These are phyloP conservation scores for Rhynchospora tenuis DNA, from an alignment of 176 grass and related monocot species.

Conservation along the genomic window DNA sequence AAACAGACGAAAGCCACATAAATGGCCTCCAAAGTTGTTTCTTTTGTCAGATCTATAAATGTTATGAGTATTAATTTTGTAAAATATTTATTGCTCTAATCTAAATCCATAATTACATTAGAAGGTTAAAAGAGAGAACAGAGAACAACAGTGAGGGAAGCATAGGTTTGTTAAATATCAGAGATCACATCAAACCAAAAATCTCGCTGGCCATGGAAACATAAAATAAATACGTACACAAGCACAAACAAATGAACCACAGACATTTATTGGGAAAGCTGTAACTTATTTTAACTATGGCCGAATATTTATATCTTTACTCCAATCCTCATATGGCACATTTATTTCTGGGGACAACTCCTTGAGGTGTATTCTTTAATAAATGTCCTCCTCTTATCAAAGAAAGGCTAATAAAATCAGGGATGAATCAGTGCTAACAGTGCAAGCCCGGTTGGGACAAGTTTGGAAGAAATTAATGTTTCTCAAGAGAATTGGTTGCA, in stretches of 20 bases:
- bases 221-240: not conserved
- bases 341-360: not conserved
- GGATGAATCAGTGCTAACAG: constrained; percentile 13
- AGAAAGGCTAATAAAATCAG: constrained; percentile 11
- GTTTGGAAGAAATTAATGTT: constrained; percentile 24
- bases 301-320: not conserved
- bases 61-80: not conserved
- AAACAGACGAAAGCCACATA: not conserved
- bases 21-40: not conserved
- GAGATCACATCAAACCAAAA: not conserved
- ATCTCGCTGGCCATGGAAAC: not conserved
- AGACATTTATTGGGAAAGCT: not conserved
- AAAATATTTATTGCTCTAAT: not conserved
- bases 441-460: not conserved
- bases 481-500: not conserved
- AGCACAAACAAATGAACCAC: not conserved
- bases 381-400: constrained; percentile 2
- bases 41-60: not conserved
- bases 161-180: not conserved
- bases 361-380: constrained; percentile 6
- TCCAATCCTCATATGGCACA: not conserved
- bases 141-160: not conserved
- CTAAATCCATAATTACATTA: not conserved
- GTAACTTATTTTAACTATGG: not conserved
- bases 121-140: not conserved